Base-by-base conservation (phyloP, 306 rosid genomes). In the Vigna nakashimae region DNA sequence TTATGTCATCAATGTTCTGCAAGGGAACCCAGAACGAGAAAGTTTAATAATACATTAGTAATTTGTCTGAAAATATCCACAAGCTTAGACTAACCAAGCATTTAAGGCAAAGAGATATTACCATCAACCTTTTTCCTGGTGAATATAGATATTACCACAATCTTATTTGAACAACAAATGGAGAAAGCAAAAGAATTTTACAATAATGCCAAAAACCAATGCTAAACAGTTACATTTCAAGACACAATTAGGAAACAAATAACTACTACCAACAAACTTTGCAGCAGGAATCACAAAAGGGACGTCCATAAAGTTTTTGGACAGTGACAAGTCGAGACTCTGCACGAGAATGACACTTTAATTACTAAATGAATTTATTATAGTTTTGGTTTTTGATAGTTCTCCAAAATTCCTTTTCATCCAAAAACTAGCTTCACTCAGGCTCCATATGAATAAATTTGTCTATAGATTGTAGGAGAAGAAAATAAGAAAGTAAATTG, bases 1-100 rank as follows among this genome's bases (percentile, higher is more conserved):
- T 91, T 77, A 95, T 87, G 86, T 95, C 99, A 83, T 84, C 86
- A 75, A 95, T 89, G 87, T 95, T 95, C 99, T 95, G 98, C 83
- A 85, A 69, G 78, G 66, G 80, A 82, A 15, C 64, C 86, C 50
- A 81, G 57, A 38, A 69, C 75, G 53, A 74, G 72, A 70, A 82
- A 26, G 80, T 73, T 60, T 69, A 76, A 26, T 60, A 20, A 80
- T 43, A 52, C 81, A 57, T 45, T 18, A 71, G 56, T 48, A 48
- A 38, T 57, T 38, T 65, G 80, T 26, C 79, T 48, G 4, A 55
- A 76, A 77, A 65, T 71, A 72, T 78, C 79, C 45, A 65, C 42
- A 82, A 46, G 53, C 58, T 46, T 64, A 32, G 38, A 71, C 82
- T 55, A 51, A 34, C 42, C 30, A 72, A 73, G 43, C 22, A 76